A percentile compares a stretch with the other conserved stretches of the same genome.
These are phyloP conservation scores for Curvularia verruculosa DNA, from an alignment of 2,329 filamentous ascomycete species.

Conservation along the genomic window DNA sequence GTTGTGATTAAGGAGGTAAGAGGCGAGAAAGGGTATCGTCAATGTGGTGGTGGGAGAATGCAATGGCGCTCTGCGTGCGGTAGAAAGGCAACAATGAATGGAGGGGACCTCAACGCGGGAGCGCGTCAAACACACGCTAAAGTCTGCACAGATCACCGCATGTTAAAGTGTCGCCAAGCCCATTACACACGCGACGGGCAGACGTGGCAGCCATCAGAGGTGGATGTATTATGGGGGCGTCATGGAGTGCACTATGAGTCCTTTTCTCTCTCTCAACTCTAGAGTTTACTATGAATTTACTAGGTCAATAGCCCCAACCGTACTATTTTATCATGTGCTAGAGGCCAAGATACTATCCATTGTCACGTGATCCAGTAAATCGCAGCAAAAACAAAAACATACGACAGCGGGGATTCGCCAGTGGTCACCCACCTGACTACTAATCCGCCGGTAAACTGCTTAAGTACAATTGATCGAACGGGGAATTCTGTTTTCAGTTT, in stretches of 20 bases:
- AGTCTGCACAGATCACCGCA: conserved; percentile 18
- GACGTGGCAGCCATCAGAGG: neutral
- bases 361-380: too few relatives aligned
- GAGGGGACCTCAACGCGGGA: conserved; percentile 26
- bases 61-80: conserved; percentile 6
- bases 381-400: too few relatives aligned
- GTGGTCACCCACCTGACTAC: too few relatives aligned
- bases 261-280: too few relatives aligned
- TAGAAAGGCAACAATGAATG: conserved; percentile 27
- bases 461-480: too few relatives aligned
- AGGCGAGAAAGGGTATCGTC: conserved; percentile 9
- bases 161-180: conserved; percentile 13
- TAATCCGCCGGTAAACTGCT: too few relatives aligned
- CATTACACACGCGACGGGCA: neutral
- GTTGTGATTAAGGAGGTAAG: conserved; percentile 3
- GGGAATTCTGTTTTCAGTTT: too few relatives aligned
- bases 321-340: neutral
- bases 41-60: conserved; percentile 13
- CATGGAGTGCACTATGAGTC: too few relatives aligned
- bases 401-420: too few relatives aligned
- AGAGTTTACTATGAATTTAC: too few relatives aligned
- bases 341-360: too few relatives aligned
- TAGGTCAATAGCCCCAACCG: neutral
- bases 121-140: conserved; percentile 32
- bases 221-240: too few relatives aligned